Evolutionary conservation across 345 rosid genomes (phyloP).

Genomic region (Populus alba): DNA sequence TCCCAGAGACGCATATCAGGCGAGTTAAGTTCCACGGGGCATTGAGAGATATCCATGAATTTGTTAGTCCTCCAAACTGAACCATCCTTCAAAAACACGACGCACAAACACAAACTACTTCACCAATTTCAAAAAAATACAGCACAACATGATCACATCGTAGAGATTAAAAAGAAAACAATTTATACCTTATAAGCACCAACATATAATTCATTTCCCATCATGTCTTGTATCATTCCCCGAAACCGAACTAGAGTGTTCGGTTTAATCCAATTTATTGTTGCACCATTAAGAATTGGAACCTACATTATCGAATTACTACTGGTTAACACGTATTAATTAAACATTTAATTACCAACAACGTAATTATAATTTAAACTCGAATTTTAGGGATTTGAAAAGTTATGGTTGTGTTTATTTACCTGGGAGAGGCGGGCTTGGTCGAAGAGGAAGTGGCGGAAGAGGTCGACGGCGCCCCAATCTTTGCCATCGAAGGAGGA

Average conservation of each 20-base stretch:
- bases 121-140: neutral
- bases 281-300: slow-evolving; percentile 56
- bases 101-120: neutral
- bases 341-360: too few species aligned
- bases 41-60: slow-evolving; percentile 57
- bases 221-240: slow-evolving; percentile 96
- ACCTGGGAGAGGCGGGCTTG: slow-evolving; percentile 63
- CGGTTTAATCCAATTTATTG: slow-evolving; percentile 54
- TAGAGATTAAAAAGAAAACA: neutral
- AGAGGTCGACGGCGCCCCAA: slow-evolving; percentile 83
- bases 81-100: slow-evolving; percentile 47
- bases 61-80: slow-evolving; percentile 86
- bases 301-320: slow-evolving; percentile 37
- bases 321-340: neutral
- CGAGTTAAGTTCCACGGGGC: slow-evolving; percentile 42
- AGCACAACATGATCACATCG: too few species aligned
- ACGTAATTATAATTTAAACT: too few species aligned
- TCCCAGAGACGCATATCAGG: slow-evolving; percentile 77
- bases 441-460: slow-evolving; percentile 68
- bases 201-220: slow-evolving; percentile 91
- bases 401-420: neutral
- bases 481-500: slow-evolving; percentile 71
- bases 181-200: slow-evolving; percentile 73
- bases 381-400: too few species aligned
- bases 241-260: slow-evolving; percentile 74